A percentile compares a stretch with the other conserved stretches of the same genome.
Evolutionary conservation across 306 rosid species (phyloP).

Genomic region (Prunus fruticosa): DNA sequence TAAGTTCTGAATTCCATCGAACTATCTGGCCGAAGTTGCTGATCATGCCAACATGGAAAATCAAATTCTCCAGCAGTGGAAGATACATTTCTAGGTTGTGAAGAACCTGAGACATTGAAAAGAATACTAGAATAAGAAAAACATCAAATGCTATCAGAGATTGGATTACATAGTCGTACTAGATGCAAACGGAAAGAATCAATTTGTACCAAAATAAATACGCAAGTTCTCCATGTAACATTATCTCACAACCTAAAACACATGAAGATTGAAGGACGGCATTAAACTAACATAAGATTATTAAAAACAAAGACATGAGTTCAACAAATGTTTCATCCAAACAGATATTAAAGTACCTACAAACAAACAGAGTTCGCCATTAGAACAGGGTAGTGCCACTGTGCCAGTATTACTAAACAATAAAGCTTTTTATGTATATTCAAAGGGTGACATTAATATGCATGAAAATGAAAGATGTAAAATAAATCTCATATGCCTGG

Average conservation of each 20-base stretch:
- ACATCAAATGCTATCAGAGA: not conserved
- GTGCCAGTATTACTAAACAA: not conserved
- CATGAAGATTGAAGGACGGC: not conserved
- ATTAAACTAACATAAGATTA: not conserved
- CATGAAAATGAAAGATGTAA: no score
- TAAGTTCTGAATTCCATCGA: slow-evolving; percentile 45
- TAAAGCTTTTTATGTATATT: no score
- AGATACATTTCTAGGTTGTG: slow-evolving; percentile 63
- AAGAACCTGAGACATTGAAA: slow-evolving; percentile 51
- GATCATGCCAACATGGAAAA: slow-evolving; percentile 29
- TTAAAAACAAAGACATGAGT: no score
- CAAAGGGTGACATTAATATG: no score
- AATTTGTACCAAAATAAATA: not conserved
- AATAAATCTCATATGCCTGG: no score
- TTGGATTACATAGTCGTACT: not conserved
- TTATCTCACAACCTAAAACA: not conserved
- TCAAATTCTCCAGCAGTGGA: slow-evolving; percentile 63
- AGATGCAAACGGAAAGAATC: not conserved
- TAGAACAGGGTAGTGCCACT: not conserved
- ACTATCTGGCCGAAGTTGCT: slow-evolving; percentile 21
- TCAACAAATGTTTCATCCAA: not conserved
- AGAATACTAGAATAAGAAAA: slow-evolving; percentile 6
- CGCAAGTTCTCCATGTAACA: not conserved
- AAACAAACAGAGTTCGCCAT: not conserved
- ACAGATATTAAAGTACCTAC: not conserved